Evolutionary conservation across 768 basidiomycete species (phyloP).

Genomic region (Clavaria fumosa): DNA sequence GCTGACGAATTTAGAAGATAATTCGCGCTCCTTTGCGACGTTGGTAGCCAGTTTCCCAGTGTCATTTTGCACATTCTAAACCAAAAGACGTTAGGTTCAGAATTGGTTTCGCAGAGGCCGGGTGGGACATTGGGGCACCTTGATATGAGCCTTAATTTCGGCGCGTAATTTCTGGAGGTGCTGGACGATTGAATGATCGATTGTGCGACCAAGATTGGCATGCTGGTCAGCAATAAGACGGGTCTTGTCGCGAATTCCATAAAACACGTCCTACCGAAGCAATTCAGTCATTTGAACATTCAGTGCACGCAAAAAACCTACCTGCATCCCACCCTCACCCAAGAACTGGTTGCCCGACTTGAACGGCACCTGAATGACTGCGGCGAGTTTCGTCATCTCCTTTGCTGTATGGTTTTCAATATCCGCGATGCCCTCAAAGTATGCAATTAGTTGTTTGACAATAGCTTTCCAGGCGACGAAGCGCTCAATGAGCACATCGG

Average conservation of each 20-base stretch:
- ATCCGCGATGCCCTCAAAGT: slow-evolving; percentile 70
- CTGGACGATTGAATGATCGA: slow-evolving; percentile 94
- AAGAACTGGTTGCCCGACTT: slow-evolving; percentile 91
- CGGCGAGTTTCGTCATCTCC: slow-evolving; percentile 86
- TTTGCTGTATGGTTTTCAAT: slow-evolving; percentile 91
- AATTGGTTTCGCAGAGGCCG: not conserved
- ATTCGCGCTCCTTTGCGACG: slow-evolving; percentile 88
- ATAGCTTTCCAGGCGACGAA: slow-evolving; percentile 93
- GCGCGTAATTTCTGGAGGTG: slow-evolving; percentile 88
- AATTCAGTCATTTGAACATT: not conserved
- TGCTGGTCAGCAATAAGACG: slow-evolving; percentile 90
- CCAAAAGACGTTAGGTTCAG: not conserved
- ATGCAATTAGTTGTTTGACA: slow-evolving; percentile 88
- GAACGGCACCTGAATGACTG: slow-evolving; percentile 96
- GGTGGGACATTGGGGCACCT: slow-evolving; percentile 28
- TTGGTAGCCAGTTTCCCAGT: slow-evolving; percentile 82
- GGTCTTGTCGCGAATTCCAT: slow-evolving; percentile 84
- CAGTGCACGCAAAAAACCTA: slow-evolving; percentile 14
- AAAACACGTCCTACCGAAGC: slow-evolving; percentile 65
- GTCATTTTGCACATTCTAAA: slow-evolving; percentile 84
- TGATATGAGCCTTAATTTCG: slow-evolving; percentile 97
- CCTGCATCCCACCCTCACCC: slow-evolving; percentile 92
- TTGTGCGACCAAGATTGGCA: slow-evolving; percentile 88
- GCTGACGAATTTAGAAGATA: slow-evolving; percentile 70
- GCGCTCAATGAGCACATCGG: slow-evolving; percentile 92